Evolutionary conservation across 768 basidiomycete genomes (phyloP).

Genomic region (Cubamyces lactineus): DNA sequence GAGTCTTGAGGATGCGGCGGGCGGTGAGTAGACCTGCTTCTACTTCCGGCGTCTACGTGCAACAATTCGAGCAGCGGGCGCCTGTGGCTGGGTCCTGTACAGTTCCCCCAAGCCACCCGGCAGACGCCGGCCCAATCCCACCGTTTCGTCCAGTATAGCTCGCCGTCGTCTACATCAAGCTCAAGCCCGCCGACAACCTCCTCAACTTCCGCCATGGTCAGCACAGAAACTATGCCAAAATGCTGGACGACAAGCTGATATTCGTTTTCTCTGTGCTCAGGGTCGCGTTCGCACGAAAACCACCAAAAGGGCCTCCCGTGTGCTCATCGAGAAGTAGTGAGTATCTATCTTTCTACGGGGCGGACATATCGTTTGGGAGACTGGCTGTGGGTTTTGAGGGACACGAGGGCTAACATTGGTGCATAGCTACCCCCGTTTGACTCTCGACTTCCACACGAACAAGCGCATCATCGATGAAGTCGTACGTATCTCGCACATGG

Average conservation of each 20-base stretch:
- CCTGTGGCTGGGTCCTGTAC: constrained; percentile 38
- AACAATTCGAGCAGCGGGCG: constrained; percentile 9
- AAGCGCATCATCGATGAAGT: constrained; percentile 99
- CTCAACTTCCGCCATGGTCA: constrained; percentile 21
- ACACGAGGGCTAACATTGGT: constrained; percentile 4
- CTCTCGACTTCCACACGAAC: constrained; percentile 99
- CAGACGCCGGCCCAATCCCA: constrained; percentile 27
- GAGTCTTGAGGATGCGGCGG: constrained; percentile 31
- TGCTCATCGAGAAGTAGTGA: constrained; percentile 99
- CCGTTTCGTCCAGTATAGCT: constrained; percentile 16
- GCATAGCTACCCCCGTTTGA: constrained; percentile 93
- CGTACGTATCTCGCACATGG: constrained; percentile 48
- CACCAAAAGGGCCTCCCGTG: constrained; percentile 98
- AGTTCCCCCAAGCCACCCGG: constrained; percentile 41
- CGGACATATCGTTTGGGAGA: background rate
- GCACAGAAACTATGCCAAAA: constrained; percentile 12
- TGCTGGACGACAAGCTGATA: constrained; percentile 1
- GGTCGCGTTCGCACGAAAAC: constrained; percentile 99
- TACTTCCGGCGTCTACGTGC: constrained; percentile 2
- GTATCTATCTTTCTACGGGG: constrained; percentile 34
- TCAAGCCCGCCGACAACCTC: constrained; percentile 32
- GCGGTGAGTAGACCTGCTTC: constrained; percentile 22
- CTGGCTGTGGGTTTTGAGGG: background rate
- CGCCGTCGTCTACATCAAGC: constrained; percentile 29
- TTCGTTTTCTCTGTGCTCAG: constrained; percentile 44